Evolutionary conservation across 2,329 filamentous ascomycete species (phyloP), one percentile per base, ranked within the genome.

Genomic region (Ophiosphaerella narmari): DNA sequence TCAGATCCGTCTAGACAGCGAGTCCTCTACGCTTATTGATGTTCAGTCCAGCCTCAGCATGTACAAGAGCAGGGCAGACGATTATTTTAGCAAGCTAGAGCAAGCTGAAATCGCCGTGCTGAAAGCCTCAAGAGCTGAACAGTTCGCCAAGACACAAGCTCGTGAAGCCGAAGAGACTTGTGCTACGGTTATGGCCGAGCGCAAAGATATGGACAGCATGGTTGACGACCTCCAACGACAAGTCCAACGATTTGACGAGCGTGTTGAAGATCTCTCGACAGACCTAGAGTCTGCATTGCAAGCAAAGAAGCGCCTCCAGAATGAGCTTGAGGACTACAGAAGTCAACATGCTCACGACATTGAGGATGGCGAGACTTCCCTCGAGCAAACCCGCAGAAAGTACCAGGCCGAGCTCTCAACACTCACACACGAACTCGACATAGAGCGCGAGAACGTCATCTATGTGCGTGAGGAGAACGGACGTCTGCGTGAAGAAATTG

Each of bases 311-410:
- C 86, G 93, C 51, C 86, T 97, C 21, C 93, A 99, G 73, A 92
- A 97, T 68, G 93, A 99, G 77, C 87, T 99, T 2, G 93, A 97
- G 74, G 93, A 99, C 74, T 99, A 97, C 78, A 86, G 94, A 52
- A 96, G 87, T 69, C 92, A 97, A 74, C 86, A 93, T 39, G 92
- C 92, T 50, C 96, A 96, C 74, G 94, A 97, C 65, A 90, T 97
- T 48, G 94, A 97, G 74, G 93, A 99, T 75, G 97, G 94, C 73
- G 93, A 97, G 74, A 88, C 88, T 8, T 94, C 90, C 60, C 89
- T 97, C 84, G 94, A 99, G 75, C 93, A 97, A 75, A 97, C 93
- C 37, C 86, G 93, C 66, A 94, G 93, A 80, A 99, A 97, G 80
- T 99, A 97, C 71, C 94, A 97, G 71, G 84, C 87, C 36, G 93